Evolutionary conservation across 2,329 filamentous ascomycete species (phyloP), one percentile per base, ranked within the genome.

Genomic region (Colletotrichum lini): DNA sequence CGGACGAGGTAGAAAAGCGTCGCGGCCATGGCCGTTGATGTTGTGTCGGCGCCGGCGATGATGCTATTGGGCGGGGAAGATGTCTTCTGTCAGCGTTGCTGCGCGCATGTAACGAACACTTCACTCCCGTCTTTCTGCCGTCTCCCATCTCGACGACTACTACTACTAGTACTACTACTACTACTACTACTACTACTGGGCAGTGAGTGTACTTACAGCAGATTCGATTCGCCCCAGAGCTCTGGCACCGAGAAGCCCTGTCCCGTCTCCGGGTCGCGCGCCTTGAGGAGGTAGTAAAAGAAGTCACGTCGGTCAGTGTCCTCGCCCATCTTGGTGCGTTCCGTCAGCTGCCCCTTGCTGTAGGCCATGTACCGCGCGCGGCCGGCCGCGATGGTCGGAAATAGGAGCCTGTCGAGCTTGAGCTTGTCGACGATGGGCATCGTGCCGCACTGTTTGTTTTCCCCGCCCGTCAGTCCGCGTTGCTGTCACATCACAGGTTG

Each of bases 271-370:
- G 91, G 91, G 74, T 94, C 92, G 49, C 88, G 88, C 9, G 92
- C 92, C 77, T 91, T 91, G 71, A 94, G 87, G 13, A 94, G 86
- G 79, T 94, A 91, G 80, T 93, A 91, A 82, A 94, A 94, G 83
- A 94, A 94, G 78, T 94, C 92, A 67, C 91, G 90, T 44, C 92
- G 91, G 75, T 90, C 90, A 58, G 87, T 90, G 74, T 88, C 89
- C 74, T 90, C 89, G 38, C 91, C 91, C 35, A 92, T 82, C 72
- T 90, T 89, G 59, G 91, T 92, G 30, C 92, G 87, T 76, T 93
- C 89, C 16, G 87, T 87, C 50, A 93, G 86, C 80, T 93, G 92
- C 2, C 85, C 83, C 60, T 91, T 90, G 79, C 90, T 92, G 81
- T 93, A 93, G 62, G 87, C 86, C 87, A 94, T 92, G 78, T 94